phyloP scores from a whole-genome alignment of 768 basidiomycete genomes.

The Pleurotus giganteus region DNA sequence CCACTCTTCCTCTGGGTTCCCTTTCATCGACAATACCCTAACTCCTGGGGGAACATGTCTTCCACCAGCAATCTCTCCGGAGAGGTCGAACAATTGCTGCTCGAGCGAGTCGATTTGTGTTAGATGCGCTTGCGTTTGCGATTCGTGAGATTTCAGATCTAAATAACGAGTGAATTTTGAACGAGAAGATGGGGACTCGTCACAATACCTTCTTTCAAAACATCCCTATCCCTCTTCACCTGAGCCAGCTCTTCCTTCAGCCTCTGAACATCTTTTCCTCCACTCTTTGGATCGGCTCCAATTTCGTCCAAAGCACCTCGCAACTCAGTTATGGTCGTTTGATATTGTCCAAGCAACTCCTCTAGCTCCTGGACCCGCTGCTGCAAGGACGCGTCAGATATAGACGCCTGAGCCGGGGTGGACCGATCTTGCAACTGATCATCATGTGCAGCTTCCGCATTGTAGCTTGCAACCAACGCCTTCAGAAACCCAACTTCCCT shows the following conservation, averaged over 20 bases:
- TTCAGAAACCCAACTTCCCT: slow-evolving; percentile 66
- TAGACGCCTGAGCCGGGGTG: slow-evolving; percentile 9
- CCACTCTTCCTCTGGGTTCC: slow-evolving; percentile 86
- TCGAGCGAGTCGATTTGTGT: slow-evolving; percentile 69
- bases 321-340: slow-evolving; percentile 43
- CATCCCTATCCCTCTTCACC: slow-evolving; percentile 33
- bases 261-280: slow-evolving; percentile 25
- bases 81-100: slow-evolving; percentile 74
- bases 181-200: background rate
- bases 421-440: slow-evolving; percentile 16
- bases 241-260: slow-evolving; percentile 37
- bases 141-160: slow-evolving; percentile 46
- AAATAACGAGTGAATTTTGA: background rate
- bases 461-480: slow-evolving; percentile 68
- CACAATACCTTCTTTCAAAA: slow-evolving; percentile 39
- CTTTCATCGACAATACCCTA: slow-evolving; percentile 64
- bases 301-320: slow-evolving; percentile 46
- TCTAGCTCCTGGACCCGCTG: slow-evolving; percentile 56
- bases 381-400: slow-evolving; percentile 28
- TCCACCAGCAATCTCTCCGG: slow-evolving; percentile 74
- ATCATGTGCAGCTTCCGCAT: slow-evolving; percentile 49
- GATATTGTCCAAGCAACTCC: slow-evolving; percentile 52
- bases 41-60: slow-evolving; percentile 70
- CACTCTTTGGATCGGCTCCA: slow-evolving; percentile 31
- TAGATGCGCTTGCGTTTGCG: slow-evolving; percentile 34